Percentiles rank a stretch among this genome's conserved stretches.
Evolutionary conservation across 352 stramenopile genomes (phyloP).

Genomic region (Phytophthora tubulina): DNA sequence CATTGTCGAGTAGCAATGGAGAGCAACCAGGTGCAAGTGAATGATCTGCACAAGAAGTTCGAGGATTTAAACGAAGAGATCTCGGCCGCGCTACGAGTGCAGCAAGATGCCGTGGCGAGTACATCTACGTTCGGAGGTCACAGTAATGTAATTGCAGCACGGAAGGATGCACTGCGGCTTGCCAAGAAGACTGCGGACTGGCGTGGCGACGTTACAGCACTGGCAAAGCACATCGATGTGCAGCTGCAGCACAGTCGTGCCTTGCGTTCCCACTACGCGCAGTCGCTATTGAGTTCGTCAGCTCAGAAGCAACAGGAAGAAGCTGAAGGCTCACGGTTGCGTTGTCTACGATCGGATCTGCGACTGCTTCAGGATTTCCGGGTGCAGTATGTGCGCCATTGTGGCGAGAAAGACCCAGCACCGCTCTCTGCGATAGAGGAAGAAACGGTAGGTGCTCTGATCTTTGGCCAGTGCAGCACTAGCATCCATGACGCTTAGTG

Average conservation of each 20-base stretch:
- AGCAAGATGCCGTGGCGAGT: conserved; percentile 57
- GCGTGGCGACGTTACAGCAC: conserved; percentile 73
- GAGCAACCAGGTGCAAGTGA: conserved; percentile 55
- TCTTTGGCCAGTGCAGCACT: background rate
- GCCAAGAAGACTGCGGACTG: conserved; percentile 69
- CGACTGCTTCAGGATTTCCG: conserved; percentile 73
- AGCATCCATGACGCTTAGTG: background rate
- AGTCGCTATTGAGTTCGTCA: conserved; percentile 57
- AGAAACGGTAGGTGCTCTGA: conserved; percentile 44
- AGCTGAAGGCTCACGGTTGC: conserved; percentile 58
- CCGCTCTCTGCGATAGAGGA: conserved; percentile 34
- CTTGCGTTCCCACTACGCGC: conserved; percentile 63
- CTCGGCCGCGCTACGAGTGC: conserved; percentile 52
- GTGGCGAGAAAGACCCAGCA: conserved; percentile 30
- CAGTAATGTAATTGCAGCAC: conserved; percentile 33
- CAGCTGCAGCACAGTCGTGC: conserved; percentile 78
- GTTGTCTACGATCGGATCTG: conserved; percentile 68
- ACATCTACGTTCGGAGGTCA: conserved; percentile 25
- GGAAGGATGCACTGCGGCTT: conserved; percentile 60
- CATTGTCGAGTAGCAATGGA: conserved; percentile 43
- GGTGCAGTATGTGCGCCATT: conserved; percentile 46
- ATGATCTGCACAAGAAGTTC: conserved; percentile 81
- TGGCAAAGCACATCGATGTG: conserved; percentile 79
- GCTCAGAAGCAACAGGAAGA: conserved; percentile 60
- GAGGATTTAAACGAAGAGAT: conserved; percentile 80